These are phyloP conservation scores for Sisymbrium altissimum DNA, from an alignment of 345 rosid genomes.

Conservation along the genomic window DNA sequence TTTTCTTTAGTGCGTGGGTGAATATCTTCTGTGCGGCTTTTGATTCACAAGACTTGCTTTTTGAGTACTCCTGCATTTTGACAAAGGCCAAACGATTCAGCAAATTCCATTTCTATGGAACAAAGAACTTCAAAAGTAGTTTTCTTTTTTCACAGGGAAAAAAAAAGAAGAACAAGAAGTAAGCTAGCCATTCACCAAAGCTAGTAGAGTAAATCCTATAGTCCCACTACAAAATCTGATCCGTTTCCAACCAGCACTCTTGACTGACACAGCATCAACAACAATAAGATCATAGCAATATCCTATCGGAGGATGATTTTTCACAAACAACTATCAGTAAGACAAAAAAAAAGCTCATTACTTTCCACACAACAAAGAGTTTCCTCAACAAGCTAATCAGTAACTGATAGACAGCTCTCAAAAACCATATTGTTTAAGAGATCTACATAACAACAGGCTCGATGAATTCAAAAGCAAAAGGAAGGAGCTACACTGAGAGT, in stretches of 20 bases:
- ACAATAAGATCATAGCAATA: neutral
- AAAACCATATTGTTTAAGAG: neutral
- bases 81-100: neutral
- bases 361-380: neutral
- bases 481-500: neutral
- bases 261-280: neutral
- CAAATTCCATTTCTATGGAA: neutral
- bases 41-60: neutral
- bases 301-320: neutral
- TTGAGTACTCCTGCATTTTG: slow-evolving; percentile 13
- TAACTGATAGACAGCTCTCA: neutral
- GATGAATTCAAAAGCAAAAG: neutral
- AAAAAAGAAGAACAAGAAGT: neutral
- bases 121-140: neutral
- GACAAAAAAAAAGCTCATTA: neutral
- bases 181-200: neutral
- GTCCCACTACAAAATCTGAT: neutral
- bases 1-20: neutral
- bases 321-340: neutral
- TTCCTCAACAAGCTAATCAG: neutral
- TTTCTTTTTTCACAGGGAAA: neutral
- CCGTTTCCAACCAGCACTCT: neutral
- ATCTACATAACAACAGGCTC: neutral
- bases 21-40: neutral
- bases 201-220: neutral